These are phyloP conservation scores for Eucalyptus erythrocorys DNA, from an alignment of 345 rosid genomes.

Conservation along the genomic window DNA sequence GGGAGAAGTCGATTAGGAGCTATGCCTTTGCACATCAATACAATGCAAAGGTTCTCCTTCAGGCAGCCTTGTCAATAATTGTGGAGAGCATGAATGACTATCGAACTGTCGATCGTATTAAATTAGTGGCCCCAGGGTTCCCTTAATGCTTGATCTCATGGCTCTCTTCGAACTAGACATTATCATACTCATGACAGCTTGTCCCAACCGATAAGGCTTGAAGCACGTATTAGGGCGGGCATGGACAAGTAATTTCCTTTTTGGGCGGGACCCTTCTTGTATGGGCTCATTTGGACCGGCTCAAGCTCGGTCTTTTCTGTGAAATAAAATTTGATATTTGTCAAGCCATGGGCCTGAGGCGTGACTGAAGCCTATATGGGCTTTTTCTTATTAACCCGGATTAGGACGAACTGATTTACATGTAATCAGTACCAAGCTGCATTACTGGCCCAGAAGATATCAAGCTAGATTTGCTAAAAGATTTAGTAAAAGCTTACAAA, in stretches of 20 bases:
- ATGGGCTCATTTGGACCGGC: background rate
- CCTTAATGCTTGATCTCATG: too few species aligned
- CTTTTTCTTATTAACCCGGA: too few species aligned
- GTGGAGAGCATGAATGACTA: constrained; percentile 67
- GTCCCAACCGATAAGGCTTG: background rate
- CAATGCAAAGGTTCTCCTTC: constrained; percentile 48
- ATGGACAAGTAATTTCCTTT: too few species aligned
- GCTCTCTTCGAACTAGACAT: too few species aligned
- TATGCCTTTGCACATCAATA: constrained; percentile 82
- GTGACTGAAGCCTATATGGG: too few species aligned
- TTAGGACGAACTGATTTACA: too few species aligned
- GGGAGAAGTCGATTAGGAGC: constrained; percentile 60
- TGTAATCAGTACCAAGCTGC: too few species aligned
- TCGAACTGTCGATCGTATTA: background rate
- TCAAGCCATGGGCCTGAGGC: background rate
- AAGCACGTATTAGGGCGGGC: background rate
- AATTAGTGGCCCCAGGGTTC: too few species aligned
- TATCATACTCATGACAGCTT: background rate
- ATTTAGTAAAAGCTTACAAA: too few species aligned
- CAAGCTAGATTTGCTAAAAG: too few species aligned
- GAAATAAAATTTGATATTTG: background rate
- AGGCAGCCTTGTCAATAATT: constrained; percentile 52
- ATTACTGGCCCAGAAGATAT: too few species aligned
- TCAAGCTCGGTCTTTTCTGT: background rate
- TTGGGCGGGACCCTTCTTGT: too few species aligned